Evolutionary conservation across 768 basidiomycete species (phyloP).

Genomic region (Trametes meyenii): DNA sequence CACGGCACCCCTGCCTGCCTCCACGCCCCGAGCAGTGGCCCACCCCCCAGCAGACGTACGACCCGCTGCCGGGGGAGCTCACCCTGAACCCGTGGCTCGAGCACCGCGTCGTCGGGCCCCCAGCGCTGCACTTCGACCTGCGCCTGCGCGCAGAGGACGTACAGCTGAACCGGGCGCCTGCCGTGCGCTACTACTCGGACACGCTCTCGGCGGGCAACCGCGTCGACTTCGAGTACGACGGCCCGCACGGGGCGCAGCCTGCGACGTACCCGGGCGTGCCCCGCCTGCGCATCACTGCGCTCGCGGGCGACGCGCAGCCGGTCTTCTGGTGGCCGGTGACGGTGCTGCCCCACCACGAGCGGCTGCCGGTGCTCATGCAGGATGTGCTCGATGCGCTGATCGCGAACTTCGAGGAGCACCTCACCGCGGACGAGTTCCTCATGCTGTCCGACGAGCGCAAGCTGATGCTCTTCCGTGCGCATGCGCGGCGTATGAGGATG

Average conservation of each 20-base stretch:
- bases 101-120: constrained; percentile 45
- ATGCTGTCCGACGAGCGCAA: constrained; percentile 26
- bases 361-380: constrained; percentile 39
- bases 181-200: not conserved
- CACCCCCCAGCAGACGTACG: constrained; percentile 40
- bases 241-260: constrained; percentile 49
- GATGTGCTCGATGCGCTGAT: constrained; percentile 55
- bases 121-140: constrained; percentile 54
- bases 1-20: constrained; percentile 52
- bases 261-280: constrained; percentile 66
- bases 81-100: constrained; percentile 61
- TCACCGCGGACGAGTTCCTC: constrained; percentile 32
- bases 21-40: constrained; percentile 51
- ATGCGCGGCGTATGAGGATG: constrained; percentile 27
- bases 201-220: not conserved
- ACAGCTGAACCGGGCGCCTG: constrained; percentile 25
- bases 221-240: constrained; percentile 16
- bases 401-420: constrained; percentile 43
- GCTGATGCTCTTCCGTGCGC: constrained; percentile 22
- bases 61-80: constrained; percentile 50
- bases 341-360: constrained; percentile 34
- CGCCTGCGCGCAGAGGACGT: constrained; percentile 27
- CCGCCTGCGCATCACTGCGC: constrained; percentile 54
- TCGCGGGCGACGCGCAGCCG: constrained; percentile 54
- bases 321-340: constrained; percentile 60